These are phyloP conservation scores for Coniochaeta sp. DNA, from an alignment of 2,329 filamentous ascomycete species.

Conservation along the genomic window DNA sequence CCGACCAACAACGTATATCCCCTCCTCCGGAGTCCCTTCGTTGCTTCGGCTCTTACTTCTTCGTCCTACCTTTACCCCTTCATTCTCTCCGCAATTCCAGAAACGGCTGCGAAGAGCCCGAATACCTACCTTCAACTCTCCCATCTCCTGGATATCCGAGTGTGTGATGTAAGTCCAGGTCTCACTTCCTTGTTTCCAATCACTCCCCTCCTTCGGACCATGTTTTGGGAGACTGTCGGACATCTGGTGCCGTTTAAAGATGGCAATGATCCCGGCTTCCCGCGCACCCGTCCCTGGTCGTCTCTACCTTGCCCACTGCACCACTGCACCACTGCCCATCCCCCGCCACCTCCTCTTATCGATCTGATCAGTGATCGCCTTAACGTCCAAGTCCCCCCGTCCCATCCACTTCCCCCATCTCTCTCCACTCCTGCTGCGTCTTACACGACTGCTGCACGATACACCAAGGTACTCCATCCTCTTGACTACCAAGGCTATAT, in stretches of 20 bases:
- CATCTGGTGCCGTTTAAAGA: not conserved
- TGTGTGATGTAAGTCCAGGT: conserved; percentile 1
- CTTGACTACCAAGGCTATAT: too few species aligned
- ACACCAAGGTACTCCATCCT: not conserved
- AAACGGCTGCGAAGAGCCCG: not conserved
- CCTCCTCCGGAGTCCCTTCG: not conserved
- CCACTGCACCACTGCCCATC: too few species aligned
- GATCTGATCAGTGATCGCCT: not conserved
- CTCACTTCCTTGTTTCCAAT: conserved; percentile 1
- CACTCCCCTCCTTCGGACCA: not conserved
- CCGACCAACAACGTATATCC: not conserved
- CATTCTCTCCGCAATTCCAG: not conserved
- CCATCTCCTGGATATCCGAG: too few species aligned
- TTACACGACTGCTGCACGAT: not conserved
- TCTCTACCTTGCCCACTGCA: not conserved
- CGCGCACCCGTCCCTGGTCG: not conserved
- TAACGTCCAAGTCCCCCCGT: not conserved
- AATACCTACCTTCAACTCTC: not conserved
- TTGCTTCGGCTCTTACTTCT: not conserved
- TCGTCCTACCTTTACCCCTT: not conserved
- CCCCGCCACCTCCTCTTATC: not conserved
- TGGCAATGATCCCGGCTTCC: not conserved
- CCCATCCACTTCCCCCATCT: not conserved
- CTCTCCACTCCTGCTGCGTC: not conserved
- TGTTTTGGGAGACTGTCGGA: too few species aligned